phyloP scores from a whole-genome alignment of 768 basidiomycete species.

The Brasilioporus rufonigricans region DNA sequence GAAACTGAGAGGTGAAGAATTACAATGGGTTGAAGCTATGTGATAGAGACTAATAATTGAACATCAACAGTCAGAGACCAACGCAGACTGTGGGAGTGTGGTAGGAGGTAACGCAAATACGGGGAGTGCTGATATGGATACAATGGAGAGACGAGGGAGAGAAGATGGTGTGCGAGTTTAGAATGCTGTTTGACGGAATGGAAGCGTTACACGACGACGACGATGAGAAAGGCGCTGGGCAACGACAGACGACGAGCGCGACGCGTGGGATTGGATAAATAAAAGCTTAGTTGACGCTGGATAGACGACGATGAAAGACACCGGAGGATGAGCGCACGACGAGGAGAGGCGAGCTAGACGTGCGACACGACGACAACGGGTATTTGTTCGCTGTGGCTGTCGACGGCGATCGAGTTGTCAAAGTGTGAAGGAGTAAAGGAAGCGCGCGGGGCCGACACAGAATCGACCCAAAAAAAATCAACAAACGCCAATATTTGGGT shows the following conservation, averaged over 20 bases:
- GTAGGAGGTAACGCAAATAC: constrained; percentile 35
- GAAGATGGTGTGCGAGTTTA: constrained; percentile 24
- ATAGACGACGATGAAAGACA: constrained; percentile 23
- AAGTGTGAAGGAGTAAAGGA: constrained; percentile 43
- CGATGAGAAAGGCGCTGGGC: constrained; percentile 16
- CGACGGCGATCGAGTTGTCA: constrained; percentile 49
- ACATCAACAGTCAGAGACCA: constrained; percentile 43
- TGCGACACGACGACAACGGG: constrained; percentile 39
- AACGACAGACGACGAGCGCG: constrained; percentile 42
- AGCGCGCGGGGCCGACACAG: constrained; percentile 45
- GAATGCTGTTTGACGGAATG: constrained; percentile 29
- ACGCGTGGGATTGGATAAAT: constrained; percentile 45
- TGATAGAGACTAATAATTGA: constrained; percentile 32
- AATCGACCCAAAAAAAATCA: constrained; percentile 39
- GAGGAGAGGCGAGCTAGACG: constrained; percentile 24
- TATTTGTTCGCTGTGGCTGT: constrained; percentile 43
- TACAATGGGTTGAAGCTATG: constrained; percentile 31
- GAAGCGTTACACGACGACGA: constrained; percentile 29
- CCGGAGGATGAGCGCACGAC: constrained; percentile 23
- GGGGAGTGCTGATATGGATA: constrained; percentile 42
- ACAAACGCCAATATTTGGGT: constrained; percentile 41
- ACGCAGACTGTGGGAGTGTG: constrained; percentile 28
- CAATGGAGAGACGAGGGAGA: constrained; percentile 34
- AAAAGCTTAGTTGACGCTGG: constrained; percentile 21
- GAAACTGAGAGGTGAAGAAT: constrained; percentile 22